Conservation (phyloP, 495 filamentous ascomycete genomes). For the Aspergillus hancockii region DNA sequence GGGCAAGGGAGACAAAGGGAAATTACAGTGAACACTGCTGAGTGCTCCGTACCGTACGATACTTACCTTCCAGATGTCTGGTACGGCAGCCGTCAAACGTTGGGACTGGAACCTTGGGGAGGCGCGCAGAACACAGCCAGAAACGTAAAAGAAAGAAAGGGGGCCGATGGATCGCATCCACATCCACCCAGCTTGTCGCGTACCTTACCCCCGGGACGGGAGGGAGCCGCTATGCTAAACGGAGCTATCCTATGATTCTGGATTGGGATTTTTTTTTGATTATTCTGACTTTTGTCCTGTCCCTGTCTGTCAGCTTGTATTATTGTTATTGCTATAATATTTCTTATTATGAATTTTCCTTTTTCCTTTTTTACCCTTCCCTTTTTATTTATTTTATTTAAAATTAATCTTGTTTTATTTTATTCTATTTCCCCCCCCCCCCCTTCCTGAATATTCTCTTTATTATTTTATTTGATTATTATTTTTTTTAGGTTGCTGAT, state of each 20-base stretch:
- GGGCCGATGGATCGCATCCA: constrained; percentile 22
- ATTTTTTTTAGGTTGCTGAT: constrained; percentile 19
- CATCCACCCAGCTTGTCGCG: constrained; percentile 17
- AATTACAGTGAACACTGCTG: background rate
- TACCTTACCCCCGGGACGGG: constrained; percentile 40
- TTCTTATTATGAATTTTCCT: constrained; percentile 6
- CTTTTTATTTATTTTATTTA: background rate
- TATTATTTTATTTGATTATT: constrained; percentile 7
- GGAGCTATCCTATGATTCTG: constrained; percentile 17
- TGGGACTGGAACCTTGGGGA: constrained; percentile 7
- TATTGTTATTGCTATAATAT: constrained; percentile 9
- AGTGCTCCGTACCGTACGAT: too few relatives aligned
- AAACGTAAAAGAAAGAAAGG: constrained; percentile 26
- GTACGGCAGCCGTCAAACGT: constrained; percentile 9
- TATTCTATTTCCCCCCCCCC: constrained; percentile 15
- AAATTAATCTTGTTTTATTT: constrained; percentile 9
- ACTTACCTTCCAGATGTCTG: background rate
- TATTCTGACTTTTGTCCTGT: constrained; percentile 5
- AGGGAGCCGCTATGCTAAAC: constrained; percentile 36
- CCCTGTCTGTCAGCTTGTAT: background rate
- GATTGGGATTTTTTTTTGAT: constrained; percentile 15
- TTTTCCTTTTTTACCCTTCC: constrained; percentile 9
- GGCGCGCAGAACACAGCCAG: constrained; percentile 17
- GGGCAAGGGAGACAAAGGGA: constrained; percentile 1
- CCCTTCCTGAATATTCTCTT: constrained; percentile 11